Percentiles rank a stretch among this genome's conserved stretches.
These are phyloP conservation scores for Aspergillus fructus DNA, from an alignment of 2,329 filamentous ascomycete species.

Conservation along the genomic window DNA sequence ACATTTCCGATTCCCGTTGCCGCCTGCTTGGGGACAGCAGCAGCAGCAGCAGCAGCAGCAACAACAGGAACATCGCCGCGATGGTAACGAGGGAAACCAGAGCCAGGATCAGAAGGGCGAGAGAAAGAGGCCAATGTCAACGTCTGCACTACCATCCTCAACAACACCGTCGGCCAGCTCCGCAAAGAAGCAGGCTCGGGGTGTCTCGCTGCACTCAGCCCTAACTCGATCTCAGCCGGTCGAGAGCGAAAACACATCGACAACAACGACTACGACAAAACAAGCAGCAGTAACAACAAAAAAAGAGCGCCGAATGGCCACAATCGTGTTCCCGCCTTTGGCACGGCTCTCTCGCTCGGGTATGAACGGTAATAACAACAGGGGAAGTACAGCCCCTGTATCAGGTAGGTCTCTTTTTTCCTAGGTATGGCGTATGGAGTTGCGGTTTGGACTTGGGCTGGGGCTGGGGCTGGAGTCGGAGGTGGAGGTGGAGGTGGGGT, in stretches of 20 bases:
- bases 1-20: constrained; percentile 8
- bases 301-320: constrained; percentile 16
- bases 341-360: neutral
- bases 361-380: neutral
- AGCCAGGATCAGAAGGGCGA: neutral
- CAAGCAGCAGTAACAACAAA: constrained; percentile 1
- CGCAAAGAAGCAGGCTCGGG: too few relatives aligned
- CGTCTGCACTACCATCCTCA: neutral
- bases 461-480: neutral
- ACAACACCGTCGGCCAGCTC: neutral
- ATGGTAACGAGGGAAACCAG: neutral
- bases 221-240: neutral
- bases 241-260: neutral
- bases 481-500: neutral
- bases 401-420: constrained; percentile 18
- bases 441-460: constrained; percentile 5
- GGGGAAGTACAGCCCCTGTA: neutral
- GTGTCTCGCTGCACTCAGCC: neutral
- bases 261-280: neutral
- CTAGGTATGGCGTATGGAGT: constrained; percentile 22
- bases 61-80: neutral
- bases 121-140: constrained; percentile 1
- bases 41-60: neutral
- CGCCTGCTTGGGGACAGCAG: neutral
- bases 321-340: constrained; percentile 11